Conservation (phyloP, 2,329 filamentous ascomycete species). For the Colletotrichum karsti region DNA sequence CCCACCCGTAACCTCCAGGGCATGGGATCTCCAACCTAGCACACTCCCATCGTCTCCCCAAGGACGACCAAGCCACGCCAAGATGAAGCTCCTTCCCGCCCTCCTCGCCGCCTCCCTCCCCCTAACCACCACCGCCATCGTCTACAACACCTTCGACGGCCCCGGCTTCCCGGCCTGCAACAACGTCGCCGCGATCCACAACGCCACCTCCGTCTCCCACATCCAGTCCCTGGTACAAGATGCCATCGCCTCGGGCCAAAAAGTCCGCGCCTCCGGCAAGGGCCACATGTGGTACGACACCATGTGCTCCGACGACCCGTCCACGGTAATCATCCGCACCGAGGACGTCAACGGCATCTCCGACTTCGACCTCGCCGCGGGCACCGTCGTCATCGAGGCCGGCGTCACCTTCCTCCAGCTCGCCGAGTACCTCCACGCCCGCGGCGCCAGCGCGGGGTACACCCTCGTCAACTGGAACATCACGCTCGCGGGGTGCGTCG, state of each 20-base stretch:
- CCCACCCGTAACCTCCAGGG: not conserved
- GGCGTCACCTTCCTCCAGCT: conserved; percentile 62
- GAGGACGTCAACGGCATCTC: conserved; percentile 53
- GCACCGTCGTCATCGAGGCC: conserved; percentile 57
- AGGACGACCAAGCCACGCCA: not conserved
- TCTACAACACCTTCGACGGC: conserved; percentile 61
- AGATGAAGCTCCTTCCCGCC: not conserved
- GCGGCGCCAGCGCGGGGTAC: conserved; percentile 56
- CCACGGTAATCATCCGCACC: conserved; percentile 57
- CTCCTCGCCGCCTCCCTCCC: conserved; percentile 29
- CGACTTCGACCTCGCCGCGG: conserved; percentile 51
- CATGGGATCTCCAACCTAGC: not conserved
- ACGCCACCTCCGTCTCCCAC: conserved; percentile 54
- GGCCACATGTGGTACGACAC: conserved; percentile 64
- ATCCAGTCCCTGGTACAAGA: conserved; percentile 50
- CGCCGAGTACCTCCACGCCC: conserved; percentile 56
- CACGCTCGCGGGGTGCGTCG: conserved; percentile 57
- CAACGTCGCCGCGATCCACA: conserved; percentile 52
- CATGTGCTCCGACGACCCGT: conserved; percentile 57
- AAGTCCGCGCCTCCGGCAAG: conserved; percentile 56
- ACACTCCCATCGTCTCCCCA: not conserved
- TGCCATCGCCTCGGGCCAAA: conserved; percentile 46
- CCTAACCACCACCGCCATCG: conserved; percentile 33
- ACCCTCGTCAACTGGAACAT: conserved; percentile 64
- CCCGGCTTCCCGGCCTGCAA: conserved; percentile 55